These are phyloP conservation scores for Oemleria cerasiformis DNA, from an alignment of 306 rosid genomes.

Conservation along the genomic window DNA sequence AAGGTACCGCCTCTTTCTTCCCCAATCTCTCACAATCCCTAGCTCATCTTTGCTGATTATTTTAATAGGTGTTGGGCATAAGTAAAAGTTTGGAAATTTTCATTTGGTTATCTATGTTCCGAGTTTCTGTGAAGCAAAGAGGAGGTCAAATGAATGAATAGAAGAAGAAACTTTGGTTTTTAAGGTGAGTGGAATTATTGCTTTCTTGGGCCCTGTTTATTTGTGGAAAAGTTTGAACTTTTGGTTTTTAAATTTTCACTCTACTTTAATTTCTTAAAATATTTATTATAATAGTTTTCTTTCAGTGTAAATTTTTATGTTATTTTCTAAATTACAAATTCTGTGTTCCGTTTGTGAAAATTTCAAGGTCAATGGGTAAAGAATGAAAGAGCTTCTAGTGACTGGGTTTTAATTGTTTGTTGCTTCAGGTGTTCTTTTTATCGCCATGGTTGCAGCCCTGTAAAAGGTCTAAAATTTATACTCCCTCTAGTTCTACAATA, in stretches of 20 bases:
- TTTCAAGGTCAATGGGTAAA: not conserved
- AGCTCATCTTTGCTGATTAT: not conserved
- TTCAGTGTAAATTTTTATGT: not conserved
- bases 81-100: not conserved
- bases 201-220: not conserved
- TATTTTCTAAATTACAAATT: not conserved
- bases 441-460: no score
- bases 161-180: not conserved
- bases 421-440: no score
- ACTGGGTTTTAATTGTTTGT: not conserved
- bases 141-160: not conserved
- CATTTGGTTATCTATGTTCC: not conserved
- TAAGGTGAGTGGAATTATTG: not conserved
- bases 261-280: not conserved
- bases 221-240: not conserved
- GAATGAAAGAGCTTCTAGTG: not conserved
- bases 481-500: no score
- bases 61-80: not conserved
- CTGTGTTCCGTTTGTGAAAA: not conserved
- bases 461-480: no score
- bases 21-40: constrained; percentile 13
- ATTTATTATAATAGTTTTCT: not conserved
- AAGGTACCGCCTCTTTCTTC: constrained; percentile 6
- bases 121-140: no score
- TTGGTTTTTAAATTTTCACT: not conserved